Evolutionary conservation across 192 early-diverging fungal genomes (phyloP).

Genomic region (Coemansia interrupta): DNA sequence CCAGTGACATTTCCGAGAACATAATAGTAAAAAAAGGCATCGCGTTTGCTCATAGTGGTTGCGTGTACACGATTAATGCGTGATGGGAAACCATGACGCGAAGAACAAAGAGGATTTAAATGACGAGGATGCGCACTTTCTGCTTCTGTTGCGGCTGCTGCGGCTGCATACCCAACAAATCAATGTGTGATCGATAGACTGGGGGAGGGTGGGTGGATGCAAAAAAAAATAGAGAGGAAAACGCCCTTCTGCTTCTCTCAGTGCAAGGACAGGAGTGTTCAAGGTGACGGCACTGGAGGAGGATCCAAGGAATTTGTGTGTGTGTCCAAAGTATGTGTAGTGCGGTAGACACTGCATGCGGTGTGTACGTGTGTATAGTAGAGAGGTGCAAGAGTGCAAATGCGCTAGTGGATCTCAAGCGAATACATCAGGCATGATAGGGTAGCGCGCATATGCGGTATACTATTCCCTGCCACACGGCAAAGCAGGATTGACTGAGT

Average conservation of each 20-base stretch:
- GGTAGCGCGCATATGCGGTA: not conserved
- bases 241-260: too few species aligned
- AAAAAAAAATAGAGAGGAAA: not conserved
- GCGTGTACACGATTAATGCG: not conserved
- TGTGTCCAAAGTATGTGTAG: too few species aligned
- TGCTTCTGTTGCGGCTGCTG: not conserved
- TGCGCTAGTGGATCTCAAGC: too few species aligned
- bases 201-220: constrained; percentile 1
- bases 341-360: too few species aligned
- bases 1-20: not conserved
- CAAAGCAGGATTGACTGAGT: not conserved
- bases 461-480: not conserved
- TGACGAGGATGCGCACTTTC: too few species aligned
- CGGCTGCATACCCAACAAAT: constrained; percentile 10
- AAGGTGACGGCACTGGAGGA: too few species aligned
- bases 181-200: constrained; percentile 13
- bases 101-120: not conserved
- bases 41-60: not conserved
- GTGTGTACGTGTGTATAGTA: too few species aligned
- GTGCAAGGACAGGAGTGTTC: too few species aligned
- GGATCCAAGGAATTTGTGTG: too few species aligned
- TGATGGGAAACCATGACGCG: not conserved
- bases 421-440: too few species aligned
- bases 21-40: not conserved
- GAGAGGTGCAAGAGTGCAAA: too few species aligned